Evolutionary conservation across 1,284 basidiomycete genomes (phyloP).

Genomic region (Cryptococcus sp.): DNA sequence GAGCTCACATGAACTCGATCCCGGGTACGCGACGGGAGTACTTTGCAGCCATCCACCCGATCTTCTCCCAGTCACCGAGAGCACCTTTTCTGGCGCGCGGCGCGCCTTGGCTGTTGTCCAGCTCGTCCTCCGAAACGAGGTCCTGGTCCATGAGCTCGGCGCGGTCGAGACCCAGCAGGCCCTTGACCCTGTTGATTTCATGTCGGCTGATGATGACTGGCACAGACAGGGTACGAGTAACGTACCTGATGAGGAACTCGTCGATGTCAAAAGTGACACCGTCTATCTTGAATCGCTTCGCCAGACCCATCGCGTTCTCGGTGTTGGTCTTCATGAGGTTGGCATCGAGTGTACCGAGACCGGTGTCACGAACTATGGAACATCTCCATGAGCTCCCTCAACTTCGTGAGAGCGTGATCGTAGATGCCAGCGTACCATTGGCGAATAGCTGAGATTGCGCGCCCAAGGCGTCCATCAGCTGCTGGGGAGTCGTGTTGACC

Average conservation of each 20-base stretch:
- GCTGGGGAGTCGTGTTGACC: conserved; percentile 24
- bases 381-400: not conserved
- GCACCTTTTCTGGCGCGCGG: conserved; percentile 12
- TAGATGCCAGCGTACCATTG: conserved; percentile 14
- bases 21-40: conserved; percentile 44
- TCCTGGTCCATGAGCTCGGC: conserved; percentile 23
- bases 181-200: conserved; percentile 25
- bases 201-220: not conserved
- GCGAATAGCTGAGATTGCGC: conserved; percentile 26
- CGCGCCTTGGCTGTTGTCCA: conserved; percentile 19
- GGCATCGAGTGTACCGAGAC: conserved; percentile 49
- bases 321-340: conserved; percentile 29
- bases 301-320: conserved; percentile 33
- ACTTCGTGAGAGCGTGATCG: not conserved
- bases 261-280: conserved; percentile 51
- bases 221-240: not conserved
- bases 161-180: conserved; percentile 32
- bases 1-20: conserved; percentile 51
- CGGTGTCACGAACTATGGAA: conserved; percentile 31
- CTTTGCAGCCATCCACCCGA: conserved; percentile 49
- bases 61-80: conserved; percentile 45
- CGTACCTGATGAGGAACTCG: conserved; percentile 48
- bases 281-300: conserved; percentile 47
- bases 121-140: conserved; percentile 29
- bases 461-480: conserved; percentile 19